A percentile compares a stretch with the other conserved stretches of the same genome.
phyloP scores from a whole-genome alignment of 805 yeast genomes.

The Metschnikowia santaceciliae region DNA sequence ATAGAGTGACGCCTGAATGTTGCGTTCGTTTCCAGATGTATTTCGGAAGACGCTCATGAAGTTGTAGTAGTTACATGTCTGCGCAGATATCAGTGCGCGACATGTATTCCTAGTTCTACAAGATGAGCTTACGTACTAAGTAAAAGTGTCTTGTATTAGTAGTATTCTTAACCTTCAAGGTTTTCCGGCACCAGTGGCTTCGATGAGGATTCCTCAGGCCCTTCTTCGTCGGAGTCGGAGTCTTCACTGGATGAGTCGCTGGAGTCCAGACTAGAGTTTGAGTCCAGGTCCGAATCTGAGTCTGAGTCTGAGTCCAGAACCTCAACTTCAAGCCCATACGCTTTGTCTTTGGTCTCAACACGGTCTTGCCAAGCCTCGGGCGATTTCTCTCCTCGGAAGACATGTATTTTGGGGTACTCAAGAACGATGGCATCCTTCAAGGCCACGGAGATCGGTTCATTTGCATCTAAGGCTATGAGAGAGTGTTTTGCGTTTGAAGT shows the following conservation, averaged over 20 bases:
- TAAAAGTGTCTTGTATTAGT: not conserved
- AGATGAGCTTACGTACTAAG: not conserved
- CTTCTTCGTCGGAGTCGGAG: constrained; percentile 21
- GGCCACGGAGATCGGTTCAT: constrained; percentile 41
- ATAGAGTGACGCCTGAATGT: constrained; percentile 63
- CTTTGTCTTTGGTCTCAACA: constrained; percentile 22
- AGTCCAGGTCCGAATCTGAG: constrained; percentile 5
- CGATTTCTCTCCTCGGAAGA: constrained; percentile 23
- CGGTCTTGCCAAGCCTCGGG: constrained; percentile 21
- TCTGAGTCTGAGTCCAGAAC: constrained; percentile 1
- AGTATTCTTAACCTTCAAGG: not conserved
- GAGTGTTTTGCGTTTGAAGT: constrained; percentile 16
- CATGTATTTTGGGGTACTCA: constrained; percentile 71
- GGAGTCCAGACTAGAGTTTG: constrained; percentile 7
- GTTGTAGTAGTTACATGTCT: not conserved
- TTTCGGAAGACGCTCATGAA: constrained; percentile 32
- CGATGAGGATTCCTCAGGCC: constrained; percentile 35
- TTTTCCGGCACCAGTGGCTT: constrained; percentile 9
- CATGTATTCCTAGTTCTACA: not conserved
- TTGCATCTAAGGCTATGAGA: constrained; percentile 35
- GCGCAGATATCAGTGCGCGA: constrained; percentile 1
- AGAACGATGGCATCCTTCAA: constrained; percentile 58
- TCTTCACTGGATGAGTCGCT: constrained; percentile 13
- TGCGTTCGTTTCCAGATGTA: constrained; percentile 44
- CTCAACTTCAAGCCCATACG: constrained; percentile 2